Evolutionary conservation across 257 asterid genomes (phyloP).

Genomic region (Primulina huaijiensis): DNA sequence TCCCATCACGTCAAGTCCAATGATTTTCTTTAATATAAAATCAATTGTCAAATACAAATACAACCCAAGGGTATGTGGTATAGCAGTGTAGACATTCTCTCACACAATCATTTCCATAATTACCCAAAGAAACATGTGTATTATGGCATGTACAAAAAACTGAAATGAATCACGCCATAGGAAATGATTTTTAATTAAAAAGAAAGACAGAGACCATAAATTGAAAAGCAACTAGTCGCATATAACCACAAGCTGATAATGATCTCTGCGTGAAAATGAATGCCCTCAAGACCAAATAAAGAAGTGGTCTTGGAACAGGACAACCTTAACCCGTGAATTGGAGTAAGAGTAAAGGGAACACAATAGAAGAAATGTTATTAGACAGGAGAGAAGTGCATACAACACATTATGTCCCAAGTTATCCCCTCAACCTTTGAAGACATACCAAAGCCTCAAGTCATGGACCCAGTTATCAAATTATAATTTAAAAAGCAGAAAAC

Average conservation of each 20-base stretch:
- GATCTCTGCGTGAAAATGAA: background rate
- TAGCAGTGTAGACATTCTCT: background rate
- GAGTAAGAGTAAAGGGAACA: background rate
- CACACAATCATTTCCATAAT: background rate
- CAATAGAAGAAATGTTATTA: background rate
- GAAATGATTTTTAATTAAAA: background rate
- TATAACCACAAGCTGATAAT: background rate
- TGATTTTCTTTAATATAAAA: background rate
- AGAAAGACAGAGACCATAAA: background rate
- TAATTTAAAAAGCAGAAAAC: background rate
- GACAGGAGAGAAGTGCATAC: background rate
- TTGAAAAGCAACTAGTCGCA: background rate
- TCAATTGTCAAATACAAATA: background rate
- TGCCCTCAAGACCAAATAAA: background rate
- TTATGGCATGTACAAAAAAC: background rate
- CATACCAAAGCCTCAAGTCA: background rate
- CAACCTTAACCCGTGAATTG: background rate
- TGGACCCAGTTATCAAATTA: background rate
- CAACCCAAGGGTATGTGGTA: background rate
- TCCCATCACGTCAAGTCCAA: background rate
- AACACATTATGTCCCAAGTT: background rate
- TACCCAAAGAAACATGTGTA: background rate
- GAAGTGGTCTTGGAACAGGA: background rate
- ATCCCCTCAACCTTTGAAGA: background rate
- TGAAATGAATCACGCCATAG: background rate